Conservation (phyloP, 305 asterid species). For the Withania somnifera region DNA sequence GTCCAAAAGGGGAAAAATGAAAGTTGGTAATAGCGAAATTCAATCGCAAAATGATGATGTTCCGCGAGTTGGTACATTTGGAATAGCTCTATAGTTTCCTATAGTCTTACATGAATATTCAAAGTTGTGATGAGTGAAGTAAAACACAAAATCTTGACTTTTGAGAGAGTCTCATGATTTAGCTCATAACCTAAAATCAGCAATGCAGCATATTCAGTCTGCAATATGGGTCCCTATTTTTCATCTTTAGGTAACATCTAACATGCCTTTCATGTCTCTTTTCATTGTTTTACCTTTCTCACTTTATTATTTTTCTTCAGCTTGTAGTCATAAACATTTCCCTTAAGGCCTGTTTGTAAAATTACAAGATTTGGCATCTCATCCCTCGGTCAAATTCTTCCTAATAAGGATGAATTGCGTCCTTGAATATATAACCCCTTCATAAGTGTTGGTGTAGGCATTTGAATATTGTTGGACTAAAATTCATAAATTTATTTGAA, state of each 20-base stretch:
- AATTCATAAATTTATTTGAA: background rate
- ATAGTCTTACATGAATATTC: background rate
- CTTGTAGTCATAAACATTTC: conserved; percentile 25
- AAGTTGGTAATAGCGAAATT: background rate
- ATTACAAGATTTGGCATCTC: background rate
- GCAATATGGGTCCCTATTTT: conserved; percentile 34
- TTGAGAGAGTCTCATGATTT: conserved; percentile 12
- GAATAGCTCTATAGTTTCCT: background rate
- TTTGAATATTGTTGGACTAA: background rate
- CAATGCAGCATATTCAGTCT: background rate
- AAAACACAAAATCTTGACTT: conserved; percentile 7
- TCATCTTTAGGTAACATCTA: conserved; percentile 47
- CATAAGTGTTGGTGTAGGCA: background rate
- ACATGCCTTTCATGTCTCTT: conserved; percentile 23
- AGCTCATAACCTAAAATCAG: conserved; percentile 6
- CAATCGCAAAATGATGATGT: background rate
- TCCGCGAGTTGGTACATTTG: background rate
- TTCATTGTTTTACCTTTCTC: background rate
- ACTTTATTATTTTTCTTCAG: conserved; percentile 1
- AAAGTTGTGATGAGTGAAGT: conserved; percentile 1
- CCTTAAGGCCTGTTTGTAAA: conserved; percentile 11
- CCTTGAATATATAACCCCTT: background rate
- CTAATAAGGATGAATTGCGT: background rate
- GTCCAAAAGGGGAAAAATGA: background rate
- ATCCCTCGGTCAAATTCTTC: background rate